These are phyloP conservation scores for Ophiostoma ips DNA, from an alignment of 2,329 filamentous ascomycete genomes.

Conservation along the genomic window DNA sequence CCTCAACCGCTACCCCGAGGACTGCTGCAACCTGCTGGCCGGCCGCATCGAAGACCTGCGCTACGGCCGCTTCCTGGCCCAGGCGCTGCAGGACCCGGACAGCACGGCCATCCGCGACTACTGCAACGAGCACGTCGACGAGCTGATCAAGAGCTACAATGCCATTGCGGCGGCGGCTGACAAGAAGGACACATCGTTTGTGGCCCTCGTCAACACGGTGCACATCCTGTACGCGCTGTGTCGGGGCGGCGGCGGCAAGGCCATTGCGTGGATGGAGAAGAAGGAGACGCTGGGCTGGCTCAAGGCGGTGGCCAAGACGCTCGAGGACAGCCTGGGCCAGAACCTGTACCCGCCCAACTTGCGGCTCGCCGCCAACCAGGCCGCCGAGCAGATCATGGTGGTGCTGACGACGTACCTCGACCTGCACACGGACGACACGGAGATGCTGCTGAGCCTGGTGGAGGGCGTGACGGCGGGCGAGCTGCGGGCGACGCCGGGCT, in stretches of 20 bases:
- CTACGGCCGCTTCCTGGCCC: slow-evolving; percentile 82
- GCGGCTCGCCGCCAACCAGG: slow-evolving; percentile 76
- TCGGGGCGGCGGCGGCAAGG: slow-evolving; percentile 16
- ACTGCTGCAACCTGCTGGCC: slow-evolving; percentile 72
- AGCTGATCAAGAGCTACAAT: slow-evolving; percentile 53
- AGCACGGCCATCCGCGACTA: slow-evolving; percentile 63
- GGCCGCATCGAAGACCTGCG: slow-evolving; percentile 68
- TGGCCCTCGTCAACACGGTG: slow-evolving; percentile 72
- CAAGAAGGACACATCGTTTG: slow-evolving; percentile 53
- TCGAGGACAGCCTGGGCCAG: slow-evolving; percentile 59
- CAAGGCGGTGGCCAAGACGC: slow-evolving; percentile 56
- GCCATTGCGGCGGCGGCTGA: slow-evolving; percentile 46
- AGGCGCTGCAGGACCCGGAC: slow-evolving; percentile 63
- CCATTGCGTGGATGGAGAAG: slow-evolving; percentile 60
- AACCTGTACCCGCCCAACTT: slow-evolving; percentile 58
- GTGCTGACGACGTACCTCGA: slow-evolving; percentile 72
- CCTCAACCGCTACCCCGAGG: slow-evolving; percentile 80
- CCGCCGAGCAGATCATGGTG: slow-evolving; percentile 72
- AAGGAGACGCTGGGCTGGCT: slow-evolving; percentile 47
- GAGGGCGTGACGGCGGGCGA: slow-evolving; percentile 74
- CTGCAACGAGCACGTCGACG: slow-evolving; percentile 58
- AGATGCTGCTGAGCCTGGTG: slow-evolving; percentile 72
- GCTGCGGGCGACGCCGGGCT: slow-evolving; percentile 58
- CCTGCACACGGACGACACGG: slow-evolving; percentile 60
- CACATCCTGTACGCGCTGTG: slow-evolving; percentile 72